Evolutionary conservation across 2,329 filamentous ascomycete species (phyloP).

Genomic region (Ophiostoma triangulosporum): DNA sequence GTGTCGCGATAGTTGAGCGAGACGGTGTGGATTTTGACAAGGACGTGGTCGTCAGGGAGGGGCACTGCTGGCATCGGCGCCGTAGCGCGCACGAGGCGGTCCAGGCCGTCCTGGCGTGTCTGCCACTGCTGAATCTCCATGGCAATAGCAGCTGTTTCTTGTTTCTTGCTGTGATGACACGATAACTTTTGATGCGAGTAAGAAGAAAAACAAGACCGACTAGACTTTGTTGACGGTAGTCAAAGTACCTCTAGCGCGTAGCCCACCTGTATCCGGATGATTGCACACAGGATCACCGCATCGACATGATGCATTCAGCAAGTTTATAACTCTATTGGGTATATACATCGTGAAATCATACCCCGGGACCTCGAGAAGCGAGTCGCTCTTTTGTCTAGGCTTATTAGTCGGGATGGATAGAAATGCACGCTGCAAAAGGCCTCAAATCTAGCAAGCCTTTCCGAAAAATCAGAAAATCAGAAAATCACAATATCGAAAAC

Average conservation of each 20-base stretch:
- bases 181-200: too few species aligned
- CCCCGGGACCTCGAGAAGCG: background rate
- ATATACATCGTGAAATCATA: conserved; percentile 1
- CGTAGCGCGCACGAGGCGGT: conserved; percentile 33
- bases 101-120: conserved; percentile 40
- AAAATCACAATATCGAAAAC: background rate
- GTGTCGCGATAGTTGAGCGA: conserved; percentile 40
- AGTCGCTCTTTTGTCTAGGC: background rate
- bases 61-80: conserved; percentile 30
- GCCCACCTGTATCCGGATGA: too few species aligned
- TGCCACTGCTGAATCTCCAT: conserved; percentile 34
- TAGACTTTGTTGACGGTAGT: too few species aligned
- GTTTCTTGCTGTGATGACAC: background rate
- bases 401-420: conserved; percentile 2
- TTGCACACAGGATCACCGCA: background rate
- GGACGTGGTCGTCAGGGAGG: conserved; percentile 33
- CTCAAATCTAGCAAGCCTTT: background rate
- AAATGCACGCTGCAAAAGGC: background rate
- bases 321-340: background rate
- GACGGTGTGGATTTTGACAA: conserved; percentile 34
- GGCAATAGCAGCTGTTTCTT: too few species aligned
- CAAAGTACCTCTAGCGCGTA: too few species aligned
- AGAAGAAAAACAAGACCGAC: too few species aligned
- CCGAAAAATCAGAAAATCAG: background rate
- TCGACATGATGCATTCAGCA: background rate